A percentile compares a stretch with the other conserved stretches of the same genome.
phyloP scores from a whole-genome alignment of 148 eudicot species.

The Pharnaceum exiguum region DNA sequence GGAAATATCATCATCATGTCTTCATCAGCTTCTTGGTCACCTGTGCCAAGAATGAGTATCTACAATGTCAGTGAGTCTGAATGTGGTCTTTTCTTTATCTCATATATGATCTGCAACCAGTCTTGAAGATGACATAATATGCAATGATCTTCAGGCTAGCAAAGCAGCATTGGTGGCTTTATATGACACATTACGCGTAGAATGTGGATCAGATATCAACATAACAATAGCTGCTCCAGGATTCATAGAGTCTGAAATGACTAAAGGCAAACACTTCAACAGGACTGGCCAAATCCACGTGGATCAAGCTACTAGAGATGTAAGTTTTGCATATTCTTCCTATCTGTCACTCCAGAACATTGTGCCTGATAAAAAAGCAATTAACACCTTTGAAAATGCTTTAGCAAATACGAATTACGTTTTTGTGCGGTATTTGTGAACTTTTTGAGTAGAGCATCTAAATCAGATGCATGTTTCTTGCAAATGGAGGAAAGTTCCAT shows the following conservation, averaged over 20 bases:
- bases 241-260: slow-evolving; percentile 44
- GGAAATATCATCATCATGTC: slow-evolving; percentile 40
- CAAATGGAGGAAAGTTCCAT: no score
- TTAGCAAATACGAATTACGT: no score
- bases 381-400: no score
- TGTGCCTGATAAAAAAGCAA: no score
- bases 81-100: not conserved
- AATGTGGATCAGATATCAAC: slow-evolving; percentile 32
- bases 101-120: not conserved
- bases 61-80: slow-evolving; percentile 22
- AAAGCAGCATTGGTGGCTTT: slow-evolving; percentile 45
- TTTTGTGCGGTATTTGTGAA: no score
- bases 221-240: slow-evolving; percentile 46
- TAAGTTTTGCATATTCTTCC: slow-evolving; percentile 12
- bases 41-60: slow-evolving; percentile 34
- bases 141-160: slow-evolving; percentile 30
- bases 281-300: slow-evolving; percentile 31
- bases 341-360: no score
- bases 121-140: not conserved
- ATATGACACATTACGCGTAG: slow-evolving; percentile 42
- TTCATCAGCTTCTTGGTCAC: slow-evolving; percentile 35
- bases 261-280: slow-evolving; percentile 35
- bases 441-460: no score
- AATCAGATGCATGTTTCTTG: no score
- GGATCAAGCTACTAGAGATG: slow-evolving; percentile 36